Evolutionary conservation across 768 basidiomycete species (phyloP), one percentile per base, ranked within the genome.

Genomic region (Naganishia antarctica): DNA sequence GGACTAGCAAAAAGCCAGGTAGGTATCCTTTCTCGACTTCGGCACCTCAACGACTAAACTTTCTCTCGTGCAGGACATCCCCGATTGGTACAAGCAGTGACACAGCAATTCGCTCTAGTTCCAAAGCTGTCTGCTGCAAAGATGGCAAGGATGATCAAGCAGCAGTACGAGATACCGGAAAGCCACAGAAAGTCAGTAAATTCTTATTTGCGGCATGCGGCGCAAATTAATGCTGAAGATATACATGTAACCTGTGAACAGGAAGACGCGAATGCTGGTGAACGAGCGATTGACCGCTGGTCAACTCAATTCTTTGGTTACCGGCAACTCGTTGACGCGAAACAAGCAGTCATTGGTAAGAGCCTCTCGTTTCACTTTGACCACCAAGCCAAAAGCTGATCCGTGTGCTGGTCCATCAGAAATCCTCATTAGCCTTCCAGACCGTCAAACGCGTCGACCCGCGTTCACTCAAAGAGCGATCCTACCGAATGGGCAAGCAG

Each of bases 401-500:
- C 59, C 16, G 12, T 32, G 43, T 2, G 46, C 23, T 4, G 11
- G 41, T 23, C 25, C 21, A 29, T 32, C 40, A 43, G 61, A 63
- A 46, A 63, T 34, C 50, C 29, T 15, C 50, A 1, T 13, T 51
- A 31, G 31, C 50, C 11, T 51, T 31, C 32, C 37, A 41, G 26
- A 57, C 53, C n/a, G 53, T 26, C 37, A 51, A 51, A 28, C 43
- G 32, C 25, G 25, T 34, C 16, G 62, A 63, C n/a, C 40, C 49
- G 7, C 49, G 51, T 51, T 40, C 62, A 2, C 40, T 44, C 21
- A 63, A 63, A 32, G 62, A 63, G 40, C 34, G 50, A 13, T 28
- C 62, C 8, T 63, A 53, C 34, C 62, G 62, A 28, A 63, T 63
- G 41, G 28, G 28, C n/a, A 32, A 50, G 41, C 62, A 63, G 29